These are phyloP conservation scores for Coniella vitis DNA, from an alignment of 2,329 filamentous ascomycete species.

Conservation along the genomic window DNA sequence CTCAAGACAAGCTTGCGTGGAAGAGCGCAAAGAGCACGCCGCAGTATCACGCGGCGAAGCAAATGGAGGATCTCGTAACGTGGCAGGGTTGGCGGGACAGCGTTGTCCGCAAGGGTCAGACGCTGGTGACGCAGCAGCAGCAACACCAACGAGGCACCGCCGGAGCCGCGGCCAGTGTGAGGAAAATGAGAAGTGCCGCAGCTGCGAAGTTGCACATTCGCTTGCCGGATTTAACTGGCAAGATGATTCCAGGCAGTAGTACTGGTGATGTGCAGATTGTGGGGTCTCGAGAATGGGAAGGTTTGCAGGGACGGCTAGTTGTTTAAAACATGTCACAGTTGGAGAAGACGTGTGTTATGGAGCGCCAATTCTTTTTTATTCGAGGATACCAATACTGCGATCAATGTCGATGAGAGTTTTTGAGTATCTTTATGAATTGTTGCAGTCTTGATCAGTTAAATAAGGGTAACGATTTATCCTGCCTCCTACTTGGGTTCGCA, in stretches of 20 bases:
- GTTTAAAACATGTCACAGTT: conserved; percentile 13
- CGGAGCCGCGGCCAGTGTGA: conserved; percentile 21
- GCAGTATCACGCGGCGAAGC: conserved; percentile 58
- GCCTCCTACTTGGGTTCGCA: too few relatives aligned
- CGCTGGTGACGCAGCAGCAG: conserved; percentile 25
- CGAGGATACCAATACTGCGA: conserved; percentile 13
- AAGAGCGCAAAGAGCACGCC: conserved; percentile 56
- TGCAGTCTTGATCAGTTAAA: too few relatives aligned
- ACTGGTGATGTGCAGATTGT: conserved; percentile 42
- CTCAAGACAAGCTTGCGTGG: conserved; percentile 58
- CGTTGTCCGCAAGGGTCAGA: conserved; percentile 46
- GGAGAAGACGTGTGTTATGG: not conserved
- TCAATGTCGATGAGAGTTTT: too few relatives aligned
- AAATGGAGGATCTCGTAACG: conserved; percentile 57
- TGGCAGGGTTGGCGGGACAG: conserved; percentile 54
- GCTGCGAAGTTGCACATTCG: conserved; percentile 44
- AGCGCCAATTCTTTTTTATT: not conserved
- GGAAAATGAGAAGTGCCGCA: conserved; percentile 25
- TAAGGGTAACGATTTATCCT: too few relatives aligned
- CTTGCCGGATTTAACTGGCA: conserved; percentile 40
- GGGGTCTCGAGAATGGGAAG: conserved; percentile 49
- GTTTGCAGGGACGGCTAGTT: conserved; percentile 38
- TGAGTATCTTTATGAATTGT: not conserved
- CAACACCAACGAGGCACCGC: conserved; percentile 17
- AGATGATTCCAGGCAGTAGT: conserved; percentile 30